phyloP scores from a whole-genome alignment of 2,329 filamentous ascomycete genomes.

The Ceratocystis harringtonii region DNA sequence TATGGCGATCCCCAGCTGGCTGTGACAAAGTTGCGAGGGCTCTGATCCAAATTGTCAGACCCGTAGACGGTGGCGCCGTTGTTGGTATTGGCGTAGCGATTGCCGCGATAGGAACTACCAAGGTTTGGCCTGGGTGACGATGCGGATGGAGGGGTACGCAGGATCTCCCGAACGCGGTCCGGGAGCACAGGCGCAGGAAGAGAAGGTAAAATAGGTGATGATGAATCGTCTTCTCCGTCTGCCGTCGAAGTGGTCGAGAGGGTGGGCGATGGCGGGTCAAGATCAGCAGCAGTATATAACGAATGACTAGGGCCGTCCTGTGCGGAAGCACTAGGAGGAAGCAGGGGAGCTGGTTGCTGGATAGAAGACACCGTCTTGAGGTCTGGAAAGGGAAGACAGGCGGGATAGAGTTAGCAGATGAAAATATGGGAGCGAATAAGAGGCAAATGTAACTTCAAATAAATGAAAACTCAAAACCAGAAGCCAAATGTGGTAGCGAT shows the following conservation, averaged over 20 bases:
- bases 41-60: neutral
- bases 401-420: slow-evolving; percentile 1
- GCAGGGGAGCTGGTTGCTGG: slow-evolving; percentile 30
- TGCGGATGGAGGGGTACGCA: slow-evolving; percentile 36
- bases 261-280: slow-evolving; percentile 37
- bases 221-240: slow-evolving; percentile 35
- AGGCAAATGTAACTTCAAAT: neutral
- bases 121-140: slow-evolving; percentile 8
- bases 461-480: no score
- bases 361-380: slow-evolving; percentile 40
- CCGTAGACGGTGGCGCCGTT: no score
- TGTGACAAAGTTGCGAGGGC: slow-evolving; percentile 38
- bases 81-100: neutral
- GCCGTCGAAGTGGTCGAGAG: slow-evolving; percentile 48
- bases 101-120: neutral
- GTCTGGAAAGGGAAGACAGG: slow-evolving; percentile 1
- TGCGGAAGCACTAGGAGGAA: slow-evolving; percentile 46
- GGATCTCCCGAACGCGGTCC: slow-evolving; percentile 38
- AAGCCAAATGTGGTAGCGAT: no score
- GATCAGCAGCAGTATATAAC: slow-evolving; percentile 20
- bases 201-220: slow-evolving; percentile 40
- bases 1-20: slow-evolving; percentile 91
- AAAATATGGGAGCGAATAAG: neutral
- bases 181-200: slow-evolving; percentile 44
- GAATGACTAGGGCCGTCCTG: slow-evolving; percentile 37